Evolutionary conservation across 768 basidiomycete genomes (phyloP), one percentile per base, ranked within the genome.

Genomic region (Daedaleopsis nitida): DNA sequence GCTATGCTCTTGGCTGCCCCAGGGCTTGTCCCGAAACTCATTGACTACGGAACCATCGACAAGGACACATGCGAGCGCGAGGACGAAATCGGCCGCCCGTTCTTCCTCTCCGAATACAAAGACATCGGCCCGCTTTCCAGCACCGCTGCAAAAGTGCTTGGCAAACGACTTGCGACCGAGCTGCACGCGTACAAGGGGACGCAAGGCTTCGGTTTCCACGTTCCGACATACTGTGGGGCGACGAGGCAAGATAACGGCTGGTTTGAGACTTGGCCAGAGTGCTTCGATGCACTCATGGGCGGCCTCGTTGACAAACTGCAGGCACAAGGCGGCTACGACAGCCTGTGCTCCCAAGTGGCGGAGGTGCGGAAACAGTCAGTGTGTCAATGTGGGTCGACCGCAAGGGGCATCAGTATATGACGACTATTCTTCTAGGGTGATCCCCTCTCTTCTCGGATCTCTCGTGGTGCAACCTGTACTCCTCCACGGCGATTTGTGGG

Each of bases 401-500:
- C n/a, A n/a, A n/a, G n/a, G 14, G 47, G 19, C 24, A 21, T 24
- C 47, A 49, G 7, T 21, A 14, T 7, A 3, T 19, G 10, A 47
- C 10, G 10, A 17, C 1, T 49, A 27, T 24, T 6, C 6, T 13
- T 24, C 9, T 24, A 92, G 91, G 52, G 86, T 88, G n/a, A 86
- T 92, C 67, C 89, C 91, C 1, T 81, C 81, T 65, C 76, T 93
- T 24, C 80, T 93, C 44, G 80, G 81, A 16, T 73, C 79, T 1
- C 73, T 92, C 55, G 70, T 72, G 12, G 79, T 91, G 34, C 72
- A 83, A 44, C 91, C 91, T 1, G 89, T 86, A 2, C 79, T 92
- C 21, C 70, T 92, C 11, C 91, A 93, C 63, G 91, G 91, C 1
- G 91, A 92, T 69, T 78, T 92, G 38, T 93, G 91, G 90, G 90